Percentiles rank a stretch among this genome's conserved stretches.
These are phyloP conservation scores for Plectosphaerella sp. DNA, from an alignment of 2,329 filamentous ascomycete genomes.

Conservation along the genomic window DNA sequence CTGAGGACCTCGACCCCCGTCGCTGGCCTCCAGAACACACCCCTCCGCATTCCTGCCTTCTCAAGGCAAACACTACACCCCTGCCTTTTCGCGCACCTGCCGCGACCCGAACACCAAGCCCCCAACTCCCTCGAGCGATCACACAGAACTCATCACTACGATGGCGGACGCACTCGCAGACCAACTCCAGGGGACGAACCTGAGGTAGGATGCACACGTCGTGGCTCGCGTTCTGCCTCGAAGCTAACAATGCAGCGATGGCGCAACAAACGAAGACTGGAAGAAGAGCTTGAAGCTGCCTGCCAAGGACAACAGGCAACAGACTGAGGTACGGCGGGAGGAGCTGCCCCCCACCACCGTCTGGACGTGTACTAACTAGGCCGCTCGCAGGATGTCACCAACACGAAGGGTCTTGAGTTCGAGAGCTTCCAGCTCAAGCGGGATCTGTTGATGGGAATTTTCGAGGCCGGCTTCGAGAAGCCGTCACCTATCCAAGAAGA, in stretches of 20 bases:
- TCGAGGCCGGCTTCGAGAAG: conserved; percentile 98
- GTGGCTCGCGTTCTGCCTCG: conserved; percentile 5
- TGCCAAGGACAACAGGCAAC: conserved; percentile 69
- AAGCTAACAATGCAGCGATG: conserved; percentile 40
- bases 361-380: conserved; percentile 5
- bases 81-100: background rate
- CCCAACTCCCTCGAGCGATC: background rate
- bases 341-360: background rate
- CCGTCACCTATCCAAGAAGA: conserved; percentile 99
- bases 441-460: conserved; percentile 97
- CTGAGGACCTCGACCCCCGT: too few relatives aligned
- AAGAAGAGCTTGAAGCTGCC: conserved; percentile 69
- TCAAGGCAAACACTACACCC: too few relatives aligned
- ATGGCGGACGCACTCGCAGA: conserved; percentile 43
- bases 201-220: conserved; percentile 27
- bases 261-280: conserved; percentile 60
- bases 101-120: background rate
- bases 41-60: too few relatives aligned
- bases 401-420: conserved; percentile 95
- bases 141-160: background rate
- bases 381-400: conserved; percentile 78
- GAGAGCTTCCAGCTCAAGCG: conserved; percentile 95
- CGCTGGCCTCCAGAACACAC: too few relatives aligned
- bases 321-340: conserved; percentile 63
- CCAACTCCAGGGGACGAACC: conserved; percentile 35